Evolutionary conservation across 2,329 filamentous ascomycete genomes (phyloP), one percentile per base, ranked within the genome.

Genomic region (Fusarium nygamai): DNA sequence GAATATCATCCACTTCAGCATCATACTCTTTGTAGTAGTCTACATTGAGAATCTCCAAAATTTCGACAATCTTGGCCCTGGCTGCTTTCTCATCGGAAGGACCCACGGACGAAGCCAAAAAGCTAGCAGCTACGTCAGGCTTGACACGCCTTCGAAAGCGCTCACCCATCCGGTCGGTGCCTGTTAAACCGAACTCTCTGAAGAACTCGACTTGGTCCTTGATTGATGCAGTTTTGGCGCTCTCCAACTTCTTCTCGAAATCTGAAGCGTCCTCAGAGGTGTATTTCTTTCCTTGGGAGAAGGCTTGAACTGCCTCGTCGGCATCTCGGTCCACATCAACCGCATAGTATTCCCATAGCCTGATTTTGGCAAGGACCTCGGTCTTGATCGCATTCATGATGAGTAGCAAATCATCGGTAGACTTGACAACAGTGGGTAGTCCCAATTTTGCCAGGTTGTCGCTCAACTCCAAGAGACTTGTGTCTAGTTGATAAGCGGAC

Each of bases 21-120:
- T 99, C 95, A 81, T 97, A 99, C 82, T 99, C 96, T 73, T 92
- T 89, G 85, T 99, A 99, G 79, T 96, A 93, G 5, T 92, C 90
- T 39, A 98, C 86, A 78, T 99, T 99, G 76, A 96, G 85, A 57
- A 94, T 92, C 76, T 98, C 92, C 20, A 98, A 84, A 44, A 98
- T 88, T 61, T 89, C 85, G 6, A 84, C 83, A 72, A 93, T 82
- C 80, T 91, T 88, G 71, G 88, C 83, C 79, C 88, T 83, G 60
- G 89, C 86, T 61, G 86, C 82, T 77, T 88, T 82, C 33, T 83
- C 84, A 72, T 92, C 89, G 79, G 91, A 94, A 41, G 89, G 89
- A 16, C 95, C 96, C 22, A 81, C 68, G 12, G 71, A 61, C 69
- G 84, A 80, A 14, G 81, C 79, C 43, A 85, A 77, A 47, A 84